Conservation (phyloP, 495 filamentous ascomycete species). For the Aspergillus bridgeri region DNA sequence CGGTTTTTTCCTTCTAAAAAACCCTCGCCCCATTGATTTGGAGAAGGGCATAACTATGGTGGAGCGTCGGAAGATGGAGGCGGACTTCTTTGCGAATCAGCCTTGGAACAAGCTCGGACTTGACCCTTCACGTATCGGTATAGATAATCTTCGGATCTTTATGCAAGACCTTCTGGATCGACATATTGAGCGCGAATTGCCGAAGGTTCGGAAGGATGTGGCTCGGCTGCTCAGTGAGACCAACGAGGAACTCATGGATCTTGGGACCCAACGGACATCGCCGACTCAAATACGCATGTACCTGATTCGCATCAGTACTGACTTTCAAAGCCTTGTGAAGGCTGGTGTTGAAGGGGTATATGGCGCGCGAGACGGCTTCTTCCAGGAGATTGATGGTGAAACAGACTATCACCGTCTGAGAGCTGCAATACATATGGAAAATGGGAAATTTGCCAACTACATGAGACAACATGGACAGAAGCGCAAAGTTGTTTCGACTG, state of each 20-base stretch:
- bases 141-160: constrained; percentile 21
- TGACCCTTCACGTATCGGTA: constrained; percentile 21
- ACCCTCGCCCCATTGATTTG: constrained; percentile 28
- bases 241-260: constrained; percentile 11
- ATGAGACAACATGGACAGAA: no score
- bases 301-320: constrained; percentile 16
- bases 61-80: constrained; percentile 9
- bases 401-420: no score
- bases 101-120: constrained; percentile 18
- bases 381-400: no score
- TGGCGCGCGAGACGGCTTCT: no score
- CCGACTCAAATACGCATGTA: constrained; percentile 20
- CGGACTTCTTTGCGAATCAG: constrained; percentile 18
- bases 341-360: constrained; percentile 22
- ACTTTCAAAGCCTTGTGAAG: constrained; percentile 16
- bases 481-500: no score
- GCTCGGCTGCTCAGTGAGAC: constrained; percentile 7
- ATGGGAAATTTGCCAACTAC: no score
- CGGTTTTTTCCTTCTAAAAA: constrained; percentile 44
- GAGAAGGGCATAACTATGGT: constrained; percentile 4
- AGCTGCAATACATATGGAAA: no score
- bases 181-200: constrained; percentile 27
- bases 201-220: constrained; percentile 22
- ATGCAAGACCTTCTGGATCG: constrained; percentile 23
- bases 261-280: constrained; percentile 15